Evolutionary conservation across 2,329 filamentous ascomycete genomes (phyloP).

Genomic region (Atkinsonella hypoxylon): DNA sequence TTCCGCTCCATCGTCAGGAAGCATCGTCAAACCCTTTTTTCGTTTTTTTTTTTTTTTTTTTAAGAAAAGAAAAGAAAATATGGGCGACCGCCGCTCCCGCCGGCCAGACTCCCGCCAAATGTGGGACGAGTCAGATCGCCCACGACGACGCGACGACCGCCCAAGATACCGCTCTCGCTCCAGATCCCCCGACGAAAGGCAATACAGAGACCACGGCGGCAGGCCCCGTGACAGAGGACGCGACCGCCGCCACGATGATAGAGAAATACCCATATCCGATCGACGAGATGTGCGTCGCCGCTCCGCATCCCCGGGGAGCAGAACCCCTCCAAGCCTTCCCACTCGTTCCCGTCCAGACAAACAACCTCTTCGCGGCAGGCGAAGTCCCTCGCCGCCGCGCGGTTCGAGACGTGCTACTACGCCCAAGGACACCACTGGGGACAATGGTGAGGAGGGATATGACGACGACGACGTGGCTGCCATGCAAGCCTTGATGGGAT

Average conservation of each 20-base stretch:
- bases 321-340: constrained; percentile 16
- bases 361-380: neutral
- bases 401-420: constrained; percentile 13
- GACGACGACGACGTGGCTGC: constrained; percentile 55
- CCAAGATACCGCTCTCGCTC: constrained; percentile 20
- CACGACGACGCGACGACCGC: constrained; percentile 15
- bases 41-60: too few relatives aligned
- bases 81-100: constrained; percentile 23
- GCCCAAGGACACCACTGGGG: constrained; percentile 14
- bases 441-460: constrained; percentile 17
- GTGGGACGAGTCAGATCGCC: constrained; percentile 44
- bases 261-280: constrained; percentile 11
- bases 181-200: constrained; percentile 6
- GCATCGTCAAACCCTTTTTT: too few relatives aligned
- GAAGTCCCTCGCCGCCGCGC: constrained; percentile 3
- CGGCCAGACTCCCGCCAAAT: constrained; percentile 44
- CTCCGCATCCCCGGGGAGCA: constrained; percentile 23
- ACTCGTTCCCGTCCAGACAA: constrained; percentile 21
- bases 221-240: constrained; percentile 10
- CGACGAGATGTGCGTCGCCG: constrained; percentile 20
- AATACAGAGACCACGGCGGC: constrained; percentile 7
- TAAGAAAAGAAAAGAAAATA: too few relatives aligned
- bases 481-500: constrained; percentile 85
- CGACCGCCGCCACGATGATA: constrained; percentile 17
- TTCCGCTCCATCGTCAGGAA: too few relatives aligned